phyloP scores from a whole-genome alignment of 2,329 filamentous ascomycete species.

The Arthrinium phaeospermum region DNA sequence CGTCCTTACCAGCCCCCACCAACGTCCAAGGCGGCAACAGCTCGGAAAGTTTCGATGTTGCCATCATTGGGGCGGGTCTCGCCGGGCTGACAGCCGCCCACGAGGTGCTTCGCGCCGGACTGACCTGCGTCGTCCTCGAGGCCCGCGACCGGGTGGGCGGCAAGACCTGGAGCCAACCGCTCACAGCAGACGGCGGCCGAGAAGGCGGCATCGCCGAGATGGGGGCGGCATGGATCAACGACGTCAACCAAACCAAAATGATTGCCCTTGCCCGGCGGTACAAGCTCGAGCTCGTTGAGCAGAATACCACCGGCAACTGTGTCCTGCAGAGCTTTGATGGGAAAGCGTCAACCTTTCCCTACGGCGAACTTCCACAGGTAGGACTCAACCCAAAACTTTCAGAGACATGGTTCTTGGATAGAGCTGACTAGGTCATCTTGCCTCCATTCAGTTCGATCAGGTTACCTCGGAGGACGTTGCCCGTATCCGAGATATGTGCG shows the following conservation, averaged over 20 bases:
- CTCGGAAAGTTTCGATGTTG: constrained; percentile 30
- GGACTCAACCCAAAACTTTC: too few relatives aligned
- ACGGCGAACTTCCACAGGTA: constrained; percentile 29
- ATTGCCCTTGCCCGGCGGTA: constrained; percentile 47
- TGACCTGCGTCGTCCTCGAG: constrained; percentile 53
- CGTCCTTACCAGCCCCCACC: not conserved
- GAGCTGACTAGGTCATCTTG: not conserved
- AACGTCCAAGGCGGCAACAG: too few relatives aligned
- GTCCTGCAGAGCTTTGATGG: constrained; percentile 35
- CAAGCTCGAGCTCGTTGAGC: constrained; percentile 50
- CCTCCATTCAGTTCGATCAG: constrained; percentile 21
- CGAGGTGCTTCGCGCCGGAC: constrained; percentile 41
- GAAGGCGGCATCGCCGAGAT: constrained; percentile 51
- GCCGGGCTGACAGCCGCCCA: constrained; percentile 45
- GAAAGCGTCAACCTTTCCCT: constrained; percentile 27
- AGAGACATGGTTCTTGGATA: not conserved
- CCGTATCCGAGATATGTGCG: constrained; percentile 33
- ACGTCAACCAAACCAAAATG: constrained; percentile 55
- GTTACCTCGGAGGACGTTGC: constrained; percentile 17
- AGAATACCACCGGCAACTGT: constrained; percentile 52
- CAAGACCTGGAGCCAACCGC: constrained; percentile 50
- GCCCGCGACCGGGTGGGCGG: constrained; percentile 57
- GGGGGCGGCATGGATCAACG: constrained; percentile 66
- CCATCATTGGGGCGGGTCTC: constrained; percentile 54
- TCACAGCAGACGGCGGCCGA: constrained; percentile 36